phyloP scores from a whole-genome alignment of 306 rosid species.

The Castanopsis chinensis region DNA sequence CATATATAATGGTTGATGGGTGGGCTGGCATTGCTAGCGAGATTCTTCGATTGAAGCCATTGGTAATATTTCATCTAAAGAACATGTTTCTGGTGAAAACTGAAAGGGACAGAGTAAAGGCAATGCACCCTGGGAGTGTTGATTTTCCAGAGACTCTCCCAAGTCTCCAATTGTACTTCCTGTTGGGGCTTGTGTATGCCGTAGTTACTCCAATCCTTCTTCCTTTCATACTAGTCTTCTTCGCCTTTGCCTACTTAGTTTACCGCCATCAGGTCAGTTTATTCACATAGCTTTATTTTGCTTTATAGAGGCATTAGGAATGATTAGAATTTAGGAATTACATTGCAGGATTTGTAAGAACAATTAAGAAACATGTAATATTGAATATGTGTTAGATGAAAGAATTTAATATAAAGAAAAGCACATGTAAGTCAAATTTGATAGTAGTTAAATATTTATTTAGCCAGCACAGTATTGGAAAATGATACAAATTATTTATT shows the following conservation, averaged over 20 bases:
- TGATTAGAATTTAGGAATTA: not conserved
- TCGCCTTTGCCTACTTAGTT: slow-evolving; percentile 88
- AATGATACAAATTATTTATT: not conserved
- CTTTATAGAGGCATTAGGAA: not conserved
- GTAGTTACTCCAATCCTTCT: slow-evolving; percentile 95
- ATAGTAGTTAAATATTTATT: not conserved
- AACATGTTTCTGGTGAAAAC: slow-evolving; percentile 92
- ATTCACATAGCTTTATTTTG: not conserved
- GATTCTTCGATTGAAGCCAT: slow-evolving; percentile 87
- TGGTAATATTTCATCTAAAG: slow-evolving; percentile 93
- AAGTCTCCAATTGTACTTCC: slow-evolving; percentile 87
- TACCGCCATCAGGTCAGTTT: slow-evolving; percentile 95
- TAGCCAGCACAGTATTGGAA: not conserved
- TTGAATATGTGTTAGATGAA: not conserved
- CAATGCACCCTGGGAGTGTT: slow-evolving; percentile 89
- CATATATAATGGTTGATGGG: slow-evolving; percentile 97
- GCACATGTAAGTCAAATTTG: not conserved
- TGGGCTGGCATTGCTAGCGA: slow-evolving; percentile 98
- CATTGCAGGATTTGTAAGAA: not conserved
- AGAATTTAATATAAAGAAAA: not conserved
- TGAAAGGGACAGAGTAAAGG: slow-evolving; percentile 84
- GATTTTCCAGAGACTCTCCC: slow-evolving; percentile 91
- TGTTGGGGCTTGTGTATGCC: slow-evolving; percentile 89
- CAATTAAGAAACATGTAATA: not conserved
- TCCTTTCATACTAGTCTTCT: slow-evolving; percentile 93